phyloP scores from a whole-genome alignment of 768 basidiomycete genomes.

The Gelatoporia subvermispora region DNA sequence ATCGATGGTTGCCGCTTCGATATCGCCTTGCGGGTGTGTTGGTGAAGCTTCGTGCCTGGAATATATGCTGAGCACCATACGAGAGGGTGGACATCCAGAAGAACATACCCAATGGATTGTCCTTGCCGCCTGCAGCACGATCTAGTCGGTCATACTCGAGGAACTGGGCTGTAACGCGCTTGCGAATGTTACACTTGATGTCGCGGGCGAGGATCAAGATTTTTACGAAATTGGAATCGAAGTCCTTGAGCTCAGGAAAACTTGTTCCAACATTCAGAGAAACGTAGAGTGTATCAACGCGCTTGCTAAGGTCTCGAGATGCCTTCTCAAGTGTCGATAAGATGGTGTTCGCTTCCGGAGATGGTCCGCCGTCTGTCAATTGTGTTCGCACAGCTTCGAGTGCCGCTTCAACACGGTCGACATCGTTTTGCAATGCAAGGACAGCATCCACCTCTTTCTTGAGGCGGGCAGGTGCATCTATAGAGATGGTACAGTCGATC shows the following conservation, averaged over 20 bases:
- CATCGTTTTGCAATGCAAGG: too few relatives aligned
- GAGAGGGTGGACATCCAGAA: too few relatives aligned
- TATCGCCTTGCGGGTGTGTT: too few relatives aligned
- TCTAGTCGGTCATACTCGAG: conserved; percentile 38
- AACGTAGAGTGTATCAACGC: conserved; percentile 29
- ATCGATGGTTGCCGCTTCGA: too few relatives aligned
- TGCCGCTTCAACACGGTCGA: background rate
- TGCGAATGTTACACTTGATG: conserved; percentile 36
- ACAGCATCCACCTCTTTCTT: too few relatives aligned
- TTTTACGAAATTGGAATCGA: conserved; percentile 26
- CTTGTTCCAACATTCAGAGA: conserved; percentile 29
- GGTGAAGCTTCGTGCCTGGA: too few relatives aligned
- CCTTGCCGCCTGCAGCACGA: conserved; percentile 17
- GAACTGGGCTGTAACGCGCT: conserved; percentile 29
- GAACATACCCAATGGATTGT: too few relatives aligned
- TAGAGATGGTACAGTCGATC: too few relatives aligned
- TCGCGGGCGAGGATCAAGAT: conserved; percentile 31
- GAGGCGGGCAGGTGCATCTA: too few relatives aligned
- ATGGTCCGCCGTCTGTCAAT: conserved; percentile 27
- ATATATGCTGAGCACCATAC: too few relatives aligned
- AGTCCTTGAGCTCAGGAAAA: conserved; percentile 29
- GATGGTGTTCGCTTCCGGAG: conserved; percentile 28
- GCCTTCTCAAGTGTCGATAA: conserved; percentile 17
- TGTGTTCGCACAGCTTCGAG: conserved; percentile 6
- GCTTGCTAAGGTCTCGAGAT: conserved; percentile 19